phyloP scores from a whole-genome alignment of 176 grass and related monocot species.

The Calamus simplicifolius region DNA sequence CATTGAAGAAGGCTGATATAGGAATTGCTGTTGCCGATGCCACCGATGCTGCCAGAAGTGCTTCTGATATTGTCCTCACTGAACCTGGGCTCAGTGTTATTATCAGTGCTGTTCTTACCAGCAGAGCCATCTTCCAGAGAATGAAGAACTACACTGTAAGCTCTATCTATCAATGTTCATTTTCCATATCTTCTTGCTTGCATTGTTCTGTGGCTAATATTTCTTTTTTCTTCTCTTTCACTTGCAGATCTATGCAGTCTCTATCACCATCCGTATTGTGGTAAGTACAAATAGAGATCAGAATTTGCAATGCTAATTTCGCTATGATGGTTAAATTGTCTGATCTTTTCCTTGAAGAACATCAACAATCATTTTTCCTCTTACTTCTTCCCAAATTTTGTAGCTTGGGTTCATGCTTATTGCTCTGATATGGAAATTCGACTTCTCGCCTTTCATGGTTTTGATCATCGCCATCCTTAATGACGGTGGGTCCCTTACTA shows the following conservation, averaged over 20 bases:
- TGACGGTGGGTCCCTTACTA: no score
- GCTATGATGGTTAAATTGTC: no score
- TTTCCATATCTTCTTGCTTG: background rate
- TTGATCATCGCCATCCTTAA: no score
- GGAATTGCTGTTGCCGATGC: constrained; percentile 96
- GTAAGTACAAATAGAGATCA: constrained; percentile 30
- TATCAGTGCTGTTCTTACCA: constrained; percentile 92
- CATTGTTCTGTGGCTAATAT: constrained; percentile 1
- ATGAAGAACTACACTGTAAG: constrained; percentile 99
- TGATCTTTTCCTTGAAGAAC: no score
- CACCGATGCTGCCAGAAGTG: constrained; percentile 85
- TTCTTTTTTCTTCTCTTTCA: constrained; percentile 9
- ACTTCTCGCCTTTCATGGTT: no score
- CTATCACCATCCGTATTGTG: constrained; percentile 98
- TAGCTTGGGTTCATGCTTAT: no score
- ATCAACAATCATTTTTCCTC: no score
- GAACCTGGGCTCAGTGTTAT: constrained; percentile 98
- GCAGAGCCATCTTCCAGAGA: constrained; percentile 97
- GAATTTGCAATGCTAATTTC: no score
- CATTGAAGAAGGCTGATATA: constrained; percentile 93
- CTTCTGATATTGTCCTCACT: constrained; percentile 91
- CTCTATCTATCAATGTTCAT: constrained; percentile 11
- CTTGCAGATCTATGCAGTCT: constrained; percentile 89
- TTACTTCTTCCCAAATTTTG: no score
- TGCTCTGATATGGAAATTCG: no score